Conservation (phyloP, 2,329 filamentous ascomycete species). For the Alternaria sp. region DNA sequence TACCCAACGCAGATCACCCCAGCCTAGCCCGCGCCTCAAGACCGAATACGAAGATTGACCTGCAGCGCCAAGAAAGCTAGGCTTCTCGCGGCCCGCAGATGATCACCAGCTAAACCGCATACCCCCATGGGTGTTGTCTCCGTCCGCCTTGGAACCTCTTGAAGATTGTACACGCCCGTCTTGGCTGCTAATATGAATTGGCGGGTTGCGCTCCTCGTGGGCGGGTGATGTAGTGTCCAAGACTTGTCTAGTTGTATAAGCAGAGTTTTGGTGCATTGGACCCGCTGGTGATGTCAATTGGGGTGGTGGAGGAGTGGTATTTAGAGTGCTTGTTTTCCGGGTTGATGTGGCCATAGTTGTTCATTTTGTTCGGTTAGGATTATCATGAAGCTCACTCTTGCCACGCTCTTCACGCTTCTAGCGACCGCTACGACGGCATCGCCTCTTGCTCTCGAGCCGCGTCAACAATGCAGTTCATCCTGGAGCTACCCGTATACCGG, state of each 20-base stretch:
- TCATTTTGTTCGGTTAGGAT: neutral
- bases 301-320: neutral
- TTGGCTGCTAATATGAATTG: neutral
- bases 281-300: neutral
- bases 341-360: neutral
- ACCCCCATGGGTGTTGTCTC: neutral
- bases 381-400: neutral
- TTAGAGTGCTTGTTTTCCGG: neutral
- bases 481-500: neutral
- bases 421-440: neutral
- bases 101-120: neutral
- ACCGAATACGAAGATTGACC: slow-evolving; percentile 1
- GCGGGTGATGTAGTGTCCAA: neutral
- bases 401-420: neutral
- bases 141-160: neutral
- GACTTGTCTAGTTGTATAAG: neutral
- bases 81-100: neutral
- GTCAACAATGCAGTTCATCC: neutral
- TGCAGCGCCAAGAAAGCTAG: neutral
- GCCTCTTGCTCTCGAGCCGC: neutral
- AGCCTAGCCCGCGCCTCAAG: neutral
- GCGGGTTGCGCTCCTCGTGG: neutral
- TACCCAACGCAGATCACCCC: neutral
- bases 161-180: neutral
- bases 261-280: neutral